These are phyloP conservation scores for Cunninghamia lanceolata DNA, from an alignment of 75 land plant genomes.

Conservation along the genomic window DNA sequence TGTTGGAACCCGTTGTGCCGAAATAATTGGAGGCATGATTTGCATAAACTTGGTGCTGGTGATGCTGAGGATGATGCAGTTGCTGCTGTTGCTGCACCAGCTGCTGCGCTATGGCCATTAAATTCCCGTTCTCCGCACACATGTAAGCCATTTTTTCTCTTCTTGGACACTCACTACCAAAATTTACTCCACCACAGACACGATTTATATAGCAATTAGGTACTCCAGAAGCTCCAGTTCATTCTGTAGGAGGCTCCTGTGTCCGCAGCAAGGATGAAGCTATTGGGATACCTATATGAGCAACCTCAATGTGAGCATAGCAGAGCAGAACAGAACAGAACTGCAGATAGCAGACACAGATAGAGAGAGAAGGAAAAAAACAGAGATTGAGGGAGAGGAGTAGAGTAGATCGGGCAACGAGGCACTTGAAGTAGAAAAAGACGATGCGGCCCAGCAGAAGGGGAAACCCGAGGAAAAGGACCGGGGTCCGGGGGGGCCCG, in stretches of 20 bases:
- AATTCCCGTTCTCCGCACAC: conserved; percentile 67
- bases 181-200: neutral
- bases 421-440: conserved; percentile 11
- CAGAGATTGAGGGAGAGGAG: neutral
- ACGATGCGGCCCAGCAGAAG: conserved; percentile 4
- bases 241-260: neutral
- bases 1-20: neutral
- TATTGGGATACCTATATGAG: neutral
- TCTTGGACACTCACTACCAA: neutral
- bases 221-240: neutral
- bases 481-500: neutral
- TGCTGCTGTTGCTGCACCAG: conserved; percentile 65
- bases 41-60: conserved; percentile 27
- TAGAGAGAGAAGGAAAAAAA: no score
- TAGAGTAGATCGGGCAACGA: neutral
- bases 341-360: neutral
- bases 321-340: neutral
- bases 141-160: conserved; percentile 49
- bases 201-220: neutral
- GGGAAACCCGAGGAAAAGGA: neutral
- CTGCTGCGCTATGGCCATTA: conserved; percentile 80
- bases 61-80: conserved; percentile 34
- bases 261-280: neutral
- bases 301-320: neutral
- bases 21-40: conserved; percentile 11